These are phyloP conservation scores for Triticum monococcum DNA, from an alignment of 176 grass and related monocot species.

Conservation along the genomic window DNA sequence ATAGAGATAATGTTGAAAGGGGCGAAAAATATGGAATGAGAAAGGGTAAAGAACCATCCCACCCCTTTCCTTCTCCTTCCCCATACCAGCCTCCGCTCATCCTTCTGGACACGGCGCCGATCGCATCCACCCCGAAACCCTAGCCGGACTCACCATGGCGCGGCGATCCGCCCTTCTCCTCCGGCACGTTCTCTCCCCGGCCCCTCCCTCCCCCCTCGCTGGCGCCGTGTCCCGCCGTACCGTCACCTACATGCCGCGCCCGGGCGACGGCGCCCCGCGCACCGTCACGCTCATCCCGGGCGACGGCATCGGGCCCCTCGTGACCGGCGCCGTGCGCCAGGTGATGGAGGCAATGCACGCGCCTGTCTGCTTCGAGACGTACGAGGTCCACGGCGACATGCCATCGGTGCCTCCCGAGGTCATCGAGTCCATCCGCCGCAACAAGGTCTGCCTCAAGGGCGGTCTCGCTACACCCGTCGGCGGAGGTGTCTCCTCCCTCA, in stretches of 20 bases:
- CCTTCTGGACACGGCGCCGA: background rate
- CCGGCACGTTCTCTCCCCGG: slow-evolving; percentile 41
- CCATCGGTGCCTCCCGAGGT: slow-evolving; percentile 62
- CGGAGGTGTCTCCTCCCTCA: slow-evolving; percentile 89
- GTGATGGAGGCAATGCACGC: slow-evolving; percentile 99
- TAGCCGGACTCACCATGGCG: slow-evolving; percentile 59
- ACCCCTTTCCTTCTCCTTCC: background rate
- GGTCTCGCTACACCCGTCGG: slow-evolving; percentile 81
- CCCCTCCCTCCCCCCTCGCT: slow-evolving; percentile 19
- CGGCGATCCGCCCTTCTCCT: slow-evolving; percentile 70
- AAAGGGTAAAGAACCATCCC: background rate
- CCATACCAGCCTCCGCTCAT: background rate
- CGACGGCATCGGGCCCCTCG: slow-evolving; percentile 92
- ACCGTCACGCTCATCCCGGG: slow-evolving; percentile 80
- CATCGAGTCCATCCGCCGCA: slow-evolving; percentile 79
- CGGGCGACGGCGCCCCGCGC: slow-evolving; percentile 82
- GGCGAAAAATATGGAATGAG: background rate
- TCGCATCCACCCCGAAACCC: slow-evolving; percentile 50
- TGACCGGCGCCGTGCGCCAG: slow-evolving; percentile 78
- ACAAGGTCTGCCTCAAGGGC: slow-evolving; percentile 97
- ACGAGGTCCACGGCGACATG: slow-evolving; percentile 90
- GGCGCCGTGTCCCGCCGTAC: slow-evolving; percentile 40
- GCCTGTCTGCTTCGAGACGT: slow-evolving; percentile 72
- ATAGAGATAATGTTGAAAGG: background rate
- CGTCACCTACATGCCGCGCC: slow-evolving; percentile 97